A percentile compares a stretch with the other conserved stretches of the same genome.
phyloP scores from a whole-genome alignment of 441 rosid genomes.

The Melastoma candidum region DNA sequence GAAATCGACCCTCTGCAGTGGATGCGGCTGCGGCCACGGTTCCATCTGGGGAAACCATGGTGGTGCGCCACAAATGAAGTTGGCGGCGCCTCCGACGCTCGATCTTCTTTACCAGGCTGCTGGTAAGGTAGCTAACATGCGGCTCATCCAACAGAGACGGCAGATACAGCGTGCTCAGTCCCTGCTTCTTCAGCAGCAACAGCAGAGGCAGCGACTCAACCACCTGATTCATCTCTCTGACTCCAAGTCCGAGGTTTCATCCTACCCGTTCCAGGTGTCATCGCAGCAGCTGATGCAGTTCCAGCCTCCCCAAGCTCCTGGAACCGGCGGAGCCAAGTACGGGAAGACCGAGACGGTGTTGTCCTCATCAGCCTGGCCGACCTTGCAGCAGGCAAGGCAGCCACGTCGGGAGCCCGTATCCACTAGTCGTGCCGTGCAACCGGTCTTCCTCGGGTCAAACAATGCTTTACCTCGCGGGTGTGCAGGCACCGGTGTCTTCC shows the following conservation, averaged over 20 bases:
- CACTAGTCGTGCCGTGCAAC: conserved; percentile 27
- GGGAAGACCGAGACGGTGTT: not conserved
- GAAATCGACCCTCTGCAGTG: conserved; percentile 41
- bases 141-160: conserved; percentile 20
- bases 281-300: conserved; percentile 17
- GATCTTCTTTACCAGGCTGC: conserved; percentile 51
- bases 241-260: not conserved
- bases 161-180: no score
- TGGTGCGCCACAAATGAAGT: conserved; percentile 19
- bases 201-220: conserved; percentile 35
- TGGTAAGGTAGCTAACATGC: conserved; percentile 43
- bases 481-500: conserved; percentile 81
- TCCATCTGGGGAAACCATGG: conserved; percentile 27
- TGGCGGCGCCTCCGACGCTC: conserved; percentile 35
- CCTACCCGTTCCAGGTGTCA: no score
- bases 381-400: conserved; percentile 25
- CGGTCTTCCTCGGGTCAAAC: conserved; percentile 36
- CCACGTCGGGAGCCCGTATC: conserved; percentile 7
- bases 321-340: no score
- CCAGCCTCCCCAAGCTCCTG: conserved; percentile 4
- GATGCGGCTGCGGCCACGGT: conserved; percentile 30
- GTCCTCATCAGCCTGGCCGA: conserved; percentile 50
- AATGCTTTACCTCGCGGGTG: not conserved
- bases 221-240: conserved; percentile 19
- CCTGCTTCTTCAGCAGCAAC: conserved; percentile 40